phyloP scores from a whole-genome alignment of 2,329 filamentous ascomycete species.

The Fusarium concolor region DNA sequence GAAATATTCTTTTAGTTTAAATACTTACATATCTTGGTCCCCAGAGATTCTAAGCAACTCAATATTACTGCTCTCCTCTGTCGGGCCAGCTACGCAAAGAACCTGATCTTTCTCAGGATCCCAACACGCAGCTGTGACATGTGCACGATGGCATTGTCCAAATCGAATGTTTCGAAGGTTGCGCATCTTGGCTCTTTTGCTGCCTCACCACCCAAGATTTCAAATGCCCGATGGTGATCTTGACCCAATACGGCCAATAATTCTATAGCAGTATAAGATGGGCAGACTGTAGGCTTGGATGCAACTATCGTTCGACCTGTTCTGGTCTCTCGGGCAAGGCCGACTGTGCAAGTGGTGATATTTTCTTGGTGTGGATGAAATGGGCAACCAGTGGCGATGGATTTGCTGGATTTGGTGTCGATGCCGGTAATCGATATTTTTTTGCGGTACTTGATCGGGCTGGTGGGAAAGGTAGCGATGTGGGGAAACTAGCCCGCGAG shows the following conservation, averaged over 20 bases:
- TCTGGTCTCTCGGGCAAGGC: conserved; percentile 39
- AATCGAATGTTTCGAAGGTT: conserved; percentile 86
- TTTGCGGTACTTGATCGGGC: conserved; percentile 39
- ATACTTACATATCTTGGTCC: conserved; percentile 58
- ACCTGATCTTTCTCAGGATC: conserved; percentile 82
- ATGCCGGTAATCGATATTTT: conserved; percentile 46
- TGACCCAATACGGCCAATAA: conserved; percentile 1
- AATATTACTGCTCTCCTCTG: conserved; percentile 74
- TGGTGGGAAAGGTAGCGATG: conserved; percentile 29
- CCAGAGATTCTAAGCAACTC: conserved; percentile 72
- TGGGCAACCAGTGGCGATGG: conserved; percentile 39
- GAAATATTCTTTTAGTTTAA: neutral
- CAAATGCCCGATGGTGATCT: conserved; percentile 6
- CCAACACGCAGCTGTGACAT: conserved; percentile 85
- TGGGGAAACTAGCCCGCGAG: neutral
- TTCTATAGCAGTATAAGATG: conserved; percentile 19
- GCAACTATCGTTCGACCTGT: conserved; percentile 45
- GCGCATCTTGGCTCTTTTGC: conserved; percentile 71
- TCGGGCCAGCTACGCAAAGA: conserved; percentile 87
- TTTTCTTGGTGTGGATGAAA: conserved; percentile 43
- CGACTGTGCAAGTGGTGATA: conserved; percentile 28
- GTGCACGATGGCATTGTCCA: conserved; percentile 70
- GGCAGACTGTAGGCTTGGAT: conserved; percentile 32
- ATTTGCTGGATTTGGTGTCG: conserved; percentile 41
- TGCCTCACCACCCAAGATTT: neutral